Percentiles rank a stretch among this genome's conserved stretches.
phyloP scores from a whole-genome alignment of 108 stramenopile genomes.

The Skeletonema tropicum region DNA sequence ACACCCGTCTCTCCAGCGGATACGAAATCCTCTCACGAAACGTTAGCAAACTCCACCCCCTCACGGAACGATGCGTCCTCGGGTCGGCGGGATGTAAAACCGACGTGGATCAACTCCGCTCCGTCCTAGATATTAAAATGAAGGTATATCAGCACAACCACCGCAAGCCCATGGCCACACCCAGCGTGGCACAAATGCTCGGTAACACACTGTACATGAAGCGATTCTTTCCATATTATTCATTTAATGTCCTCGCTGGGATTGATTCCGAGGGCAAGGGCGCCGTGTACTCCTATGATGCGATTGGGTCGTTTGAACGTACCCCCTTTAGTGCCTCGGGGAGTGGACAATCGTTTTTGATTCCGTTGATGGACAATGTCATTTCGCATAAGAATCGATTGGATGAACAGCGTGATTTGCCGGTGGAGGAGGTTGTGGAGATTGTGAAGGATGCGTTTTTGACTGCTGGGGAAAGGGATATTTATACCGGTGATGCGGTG shows the following conservation, averaged over 20 bases:
- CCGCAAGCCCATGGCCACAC: slow-evolving; percentile 91
- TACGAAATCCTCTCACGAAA: slow-evolving; percentile 94
- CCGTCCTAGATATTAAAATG: slow-evolving; percentile 89
- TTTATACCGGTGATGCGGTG: slow-evolving; percentile 96
- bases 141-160: slow-evolving; percentile 95
- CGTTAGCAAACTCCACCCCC: slow-evolving; percentile 78
- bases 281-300: slow-evolving; percentile 97
- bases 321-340: slow-evolving; percentile 88
- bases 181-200: slow-evolving; percentile 96
- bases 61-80: slow-evolving; percentile 87
- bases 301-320: slow-evolving; percentile 95
- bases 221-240: slow-evolving; percentile 99
- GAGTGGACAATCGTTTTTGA: slow-evolving; percentile 89
- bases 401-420: slow-evolving; percentile 85
- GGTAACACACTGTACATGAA: slow-evolving; percentile 94
- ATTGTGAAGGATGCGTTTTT: slow-evolving; percentile 97
- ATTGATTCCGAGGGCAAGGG: slow-evolving; percentile 97
- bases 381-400: slow-evolving; percentile 92
- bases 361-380: slow-evolving; percentile 95
- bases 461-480: slow-evolving; percentile 96
- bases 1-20: slow-evolving; percentile 91
- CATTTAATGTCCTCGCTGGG: slow-evolving; percentile 96
- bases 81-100: slow-evolving; percentile 96
- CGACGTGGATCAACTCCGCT: slow-evolving; percentile 93
- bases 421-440: slow-evolving; percentile 90